Base-by-base conservation (phyloP, 2,329 filamentous ascomycete species). In the Raffaelea deltoideospora region DNA sequence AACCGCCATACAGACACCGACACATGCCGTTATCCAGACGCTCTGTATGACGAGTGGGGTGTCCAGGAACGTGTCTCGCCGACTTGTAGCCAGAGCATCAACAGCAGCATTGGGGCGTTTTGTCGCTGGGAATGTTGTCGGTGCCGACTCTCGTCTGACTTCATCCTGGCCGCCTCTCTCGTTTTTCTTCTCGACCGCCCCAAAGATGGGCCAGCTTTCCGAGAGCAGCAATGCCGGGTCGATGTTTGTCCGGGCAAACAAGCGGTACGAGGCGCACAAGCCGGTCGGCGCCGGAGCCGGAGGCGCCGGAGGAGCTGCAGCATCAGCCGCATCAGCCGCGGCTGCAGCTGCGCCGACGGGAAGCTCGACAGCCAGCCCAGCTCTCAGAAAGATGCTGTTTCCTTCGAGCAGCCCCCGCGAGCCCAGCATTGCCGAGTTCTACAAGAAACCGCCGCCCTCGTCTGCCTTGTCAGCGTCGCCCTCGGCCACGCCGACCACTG, bases 321-420 rank as follows among this genome's bases (percentile, higher is more conserved):
- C n/a, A n/a, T n/a, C n/a, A n/a, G n/a, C n/a, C n/a, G n/a, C n/a
- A n/a, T n/a, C n/a, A n/a, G n/a, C 28, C 8, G n/a, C 28, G 13
- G 23, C n/a, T 13, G 19, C 30, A 6, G 34, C 47, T 52, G 42
- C 31, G 10, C 13, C 21, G 8, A 13, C 30, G 11, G 27, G 30
- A 13, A 14, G 22, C 11, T n/a, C n/a, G 11, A 37, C 36, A n/a
- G 41, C 31, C 10, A 55, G 55, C 35, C 44, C 49, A 9, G 45
- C 51, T 33, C 50, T 69, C 31, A 53, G 60, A 5, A 72, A 74
- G 50, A 61, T 69, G 39, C 55, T 69, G 14, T 71, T 76, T 43
- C 63, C 69, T 4, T 73, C 72, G 1, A 75, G 67, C 52, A 74
- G 64, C 45, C 65, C 68, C 14, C 55, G 52, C 6, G 58, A 63